Conservation (phyloP, 139 green algal genomes). For the Pseudopediastrum boryanum region DNA sequence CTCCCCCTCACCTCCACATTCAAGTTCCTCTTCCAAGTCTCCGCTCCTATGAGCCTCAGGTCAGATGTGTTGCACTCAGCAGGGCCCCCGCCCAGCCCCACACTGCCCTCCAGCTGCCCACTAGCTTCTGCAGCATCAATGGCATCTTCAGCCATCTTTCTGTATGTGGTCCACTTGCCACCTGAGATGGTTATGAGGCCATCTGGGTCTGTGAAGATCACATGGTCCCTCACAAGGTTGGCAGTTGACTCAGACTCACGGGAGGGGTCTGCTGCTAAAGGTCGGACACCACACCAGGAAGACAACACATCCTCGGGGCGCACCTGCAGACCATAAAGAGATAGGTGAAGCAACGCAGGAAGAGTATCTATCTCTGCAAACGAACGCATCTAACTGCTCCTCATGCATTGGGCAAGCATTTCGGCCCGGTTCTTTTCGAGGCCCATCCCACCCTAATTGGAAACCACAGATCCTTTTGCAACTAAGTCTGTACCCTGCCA, state of each 20-base stretch:
- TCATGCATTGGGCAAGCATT: too few relatives aligned
- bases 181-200: conserved; percentile 92
- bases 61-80: conserved; percentile 66
- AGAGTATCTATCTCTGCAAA: too few relatives aligned
- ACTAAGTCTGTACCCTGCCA: too few relatives aligned
- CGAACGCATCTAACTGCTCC: too few relatives aligned
- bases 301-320: conserved; percentile 88
- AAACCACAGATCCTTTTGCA: too few relatives aligned
- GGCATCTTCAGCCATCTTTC: conserved; percentile 87
- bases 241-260: conserved; percentile 48
- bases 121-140: conserved; percentile 64
- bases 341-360: too few relatives aligned
- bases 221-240: conserved; percentile 62
- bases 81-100: background rate
- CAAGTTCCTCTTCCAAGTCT: conserved; percentile 16
- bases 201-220: conserved; percentile 81
- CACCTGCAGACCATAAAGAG: conserved; percentile 58
- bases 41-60: conserved; percentile 76
- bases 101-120: conserved; percentile 38
- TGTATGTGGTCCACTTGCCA: conserved; percentile 99
- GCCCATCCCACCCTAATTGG: too few relatives aligned
- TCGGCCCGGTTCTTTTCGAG: too few relatives aligned
- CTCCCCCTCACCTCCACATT: conserved; percentile 18
- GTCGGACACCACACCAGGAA: conserved; percentile 93
- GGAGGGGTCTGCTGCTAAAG: conserved; percentile 84